Percentiles rank a stretch among this genome's conserved stretches.
These are phyloP conservation scores for Gossypium longicalyx DNA, from an alignment of 345 rosid species.

Conservation along the genomic window DNA sequence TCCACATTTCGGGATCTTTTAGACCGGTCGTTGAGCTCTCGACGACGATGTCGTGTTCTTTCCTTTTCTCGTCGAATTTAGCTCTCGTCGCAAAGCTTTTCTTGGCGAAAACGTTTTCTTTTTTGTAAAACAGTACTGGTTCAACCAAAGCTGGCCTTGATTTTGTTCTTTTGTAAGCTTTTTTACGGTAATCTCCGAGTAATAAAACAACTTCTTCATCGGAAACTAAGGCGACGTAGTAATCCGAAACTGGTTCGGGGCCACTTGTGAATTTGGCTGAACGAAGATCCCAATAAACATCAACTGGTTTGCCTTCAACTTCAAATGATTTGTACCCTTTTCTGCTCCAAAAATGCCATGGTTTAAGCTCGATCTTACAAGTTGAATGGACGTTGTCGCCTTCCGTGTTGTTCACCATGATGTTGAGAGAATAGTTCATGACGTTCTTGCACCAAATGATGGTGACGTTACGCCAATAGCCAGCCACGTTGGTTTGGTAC, in stretches of 20 bases:
- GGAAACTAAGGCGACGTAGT: constrained; percentile 71
- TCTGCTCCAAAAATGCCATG: constrained; percentile 73
- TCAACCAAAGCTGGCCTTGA: constrained; percentile 74
- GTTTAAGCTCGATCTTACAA: constrained; percentile 62
- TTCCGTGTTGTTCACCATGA: constrained; percentile 38
- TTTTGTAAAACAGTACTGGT: constrained; percentile 53
- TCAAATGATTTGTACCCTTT: constrained; percentile 57
- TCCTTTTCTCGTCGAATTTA: constrained; percentile 54
- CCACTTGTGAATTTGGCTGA: constrained; percentile 66
- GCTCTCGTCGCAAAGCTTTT: constrained; percentile 73
- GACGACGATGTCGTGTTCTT: constrained; percentile 76
- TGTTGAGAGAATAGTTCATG: constrained; percentile 49
- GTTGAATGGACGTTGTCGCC: constrained; percentile 34
- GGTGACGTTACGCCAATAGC: constrained; percentile 47
- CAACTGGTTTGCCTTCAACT: constrained; percentile 47
- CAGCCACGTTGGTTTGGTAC: constrained; percentile 47
- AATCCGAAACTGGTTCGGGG: constrained; percentile 75
- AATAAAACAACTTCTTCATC: constrained; percentile 82
- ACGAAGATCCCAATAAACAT: constrained; percentile 64
- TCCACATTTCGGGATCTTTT: constrained; percentile 90
- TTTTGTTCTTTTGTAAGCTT: constrained; percentile 79
- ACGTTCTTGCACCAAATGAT: constrained; percentile 54
- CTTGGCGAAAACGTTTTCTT: constrained; percentile 78
- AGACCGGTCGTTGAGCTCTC: constrained; percentile 58
- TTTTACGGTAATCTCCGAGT: constrained; percentile 76